phyloP scores from a whole-genome alignment of 1,139 yeast genomes.

The Protomyces macrosporus region DNA sequence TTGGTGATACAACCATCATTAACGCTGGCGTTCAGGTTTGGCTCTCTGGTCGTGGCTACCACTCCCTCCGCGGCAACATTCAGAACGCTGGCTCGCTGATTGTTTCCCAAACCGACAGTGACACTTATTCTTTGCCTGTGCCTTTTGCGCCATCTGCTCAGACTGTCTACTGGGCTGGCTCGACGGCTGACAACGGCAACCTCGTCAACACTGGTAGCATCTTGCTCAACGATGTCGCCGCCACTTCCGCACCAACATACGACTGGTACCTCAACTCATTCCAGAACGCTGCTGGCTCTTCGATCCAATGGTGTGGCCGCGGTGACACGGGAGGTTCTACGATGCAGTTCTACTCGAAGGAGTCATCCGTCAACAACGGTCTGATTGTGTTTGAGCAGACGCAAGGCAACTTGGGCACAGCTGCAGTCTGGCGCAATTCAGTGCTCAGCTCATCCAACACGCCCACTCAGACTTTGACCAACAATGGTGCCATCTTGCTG shows the following conservation, averaged over 20 bases:
- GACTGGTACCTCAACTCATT: slow-evolving; percentile 10
- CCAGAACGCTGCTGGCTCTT: background rate
- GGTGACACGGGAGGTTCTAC: slow-evolving; percentile 1
- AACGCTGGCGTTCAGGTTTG: background rate
- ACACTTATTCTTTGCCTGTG: background rate
- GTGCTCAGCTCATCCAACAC: too few species aligned
- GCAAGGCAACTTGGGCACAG: slow-evolving; percentile 7
- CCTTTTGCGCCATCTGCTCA: background rate
- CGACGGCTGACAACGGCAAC: slow-evolving; percentile 3
- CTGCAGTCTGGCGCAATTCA: slow-evolving; percentile 4
- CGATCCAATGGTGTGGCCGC: slow-evolving; percentile 12
- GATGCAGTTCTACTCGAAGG: background rate
- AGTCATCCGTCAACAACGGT: slow-evolving; percentile 8
- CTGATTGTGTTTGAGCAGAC: slow-evolving; percentile 8
- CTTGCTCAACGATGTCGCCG: background rate
- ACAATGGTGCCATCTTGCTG: slow-evolving; percentile 13
- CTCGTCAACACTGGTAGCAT: background rate
- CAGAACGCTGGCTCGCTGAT: slow-evolving; percentile 6
- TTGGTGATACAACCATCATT: background rate
- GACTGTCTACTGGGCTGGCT: slow-evolving; percentile 1
- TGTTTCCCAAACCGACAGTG: slow-evolving; percentile 2
- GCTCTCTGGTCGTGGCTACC: slow-evolving; percentile 9
- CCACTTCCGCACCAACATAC: slow-evolving; percentile 1
- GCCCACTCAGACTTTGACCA: slow-evolving; percentile 1
- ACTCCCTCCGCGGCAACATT: slow-evolving; percentile 4